Percentiles rank a stretch among this genome's conserved stretches.
Conservation (phyloP, 1,284 basidiomycete genomes). For the Sanghuangporus sanghuang region DNA sequence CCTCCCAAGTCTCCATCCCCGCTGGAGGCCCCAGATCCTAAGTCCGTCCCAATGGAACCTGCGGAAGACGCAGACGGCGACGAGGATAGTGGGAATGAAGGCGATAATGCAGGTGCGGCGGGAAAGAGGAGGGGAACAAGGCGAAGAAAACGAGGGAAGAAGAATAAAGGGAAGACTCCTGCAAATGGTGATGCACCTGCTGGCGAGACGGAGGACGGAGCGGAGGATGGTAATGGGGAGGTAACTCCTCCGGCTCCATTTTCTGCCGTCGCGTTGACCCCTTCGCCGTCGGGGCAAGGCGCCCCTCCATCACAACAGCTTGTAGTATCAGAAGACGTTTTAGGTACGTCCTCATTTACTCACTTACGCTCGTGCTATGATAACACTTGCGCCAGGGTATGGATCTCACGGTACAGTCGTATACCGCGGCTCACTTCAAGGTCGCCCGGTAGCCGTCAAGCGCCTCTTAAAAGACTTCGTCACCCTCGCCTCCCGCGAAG, state of each 20-base stretch:
- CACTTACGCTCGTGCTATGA: not conserved
- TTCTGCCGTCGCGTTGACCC: conserved; percentile 27
- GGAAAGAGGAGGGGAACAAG: conserved; percentile 38
- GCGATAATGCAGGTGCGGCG: conserved; percentile 39
- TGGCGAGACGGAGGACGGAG: conserved; percentile 17
- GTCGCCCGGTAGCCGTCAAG: conserved; percentile 95
- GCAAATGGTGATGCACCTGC: conserved; percentile 24
- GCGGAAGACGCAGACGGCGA: conserved; percentile 28
- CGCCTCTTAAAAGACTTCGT: conserved; percentile 94
- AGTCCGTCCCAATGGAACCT: not conserved
- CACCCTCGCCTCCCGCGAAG: conserved; percentile 91
- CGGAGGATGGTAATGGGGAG: conserved; percentile 17
- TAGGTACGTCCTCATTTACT: conserved; percentile 47
- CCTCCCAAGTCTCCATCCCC: not conserved
- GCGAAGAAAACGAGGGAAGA: conserved; percentile 43
- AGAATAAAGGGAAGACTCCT: conserved; percentile 34
- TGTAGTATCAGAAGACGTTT: conserved; percentile 71
- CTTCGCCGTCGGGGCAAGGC: conserved; percentile 24
- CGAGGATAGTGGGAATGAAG: conserved; percentile 61
- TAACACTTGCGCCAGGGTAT: conserved; percentile 57
- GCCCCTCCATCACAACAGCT: conserved; percentile 33
- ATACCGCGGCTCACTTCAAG: conserved; percentile 90
- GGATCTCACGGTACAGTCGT: conserved; percentile 97
- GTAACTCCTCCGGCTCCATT: conserved; percentile 24
- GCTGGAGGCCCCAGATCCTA: not conserved